Percentiles rank a stretch among this genome's conserved stretches.
Evolutionary conservation across 2,329 filamentous ascomycete genomes (phyloP).

Genomic region (Emericellopsis atlantica): DNA sequence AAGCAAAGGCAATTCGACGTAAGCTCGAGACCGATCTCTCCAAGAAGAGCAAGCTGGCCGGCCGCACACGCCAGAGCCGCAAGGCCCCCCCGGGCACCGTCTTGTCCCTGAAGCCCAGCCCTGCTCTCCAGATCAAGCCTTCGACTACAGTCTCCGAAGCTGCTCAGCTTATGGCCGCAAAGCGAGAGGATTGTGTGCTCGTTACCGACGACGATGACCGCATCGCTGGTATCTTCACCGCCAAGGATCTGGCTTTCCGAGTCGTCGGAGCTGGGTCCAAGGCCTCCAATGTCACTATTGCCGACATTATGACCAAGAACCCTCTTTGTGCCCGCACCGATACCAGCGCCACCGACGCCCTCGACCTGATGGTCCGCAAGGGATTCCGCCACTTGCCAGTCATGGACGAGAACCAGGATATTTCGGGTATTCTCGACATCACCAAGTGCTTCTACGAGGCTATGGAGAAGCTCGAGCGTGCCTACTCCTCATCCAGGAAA

Average conservation of each 20-base stretch:
- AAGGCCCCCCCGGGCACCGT: constrained; percentile 96
- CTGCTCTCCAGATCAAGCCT: constrained; percentile 95
- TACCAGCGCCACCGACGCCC: constrained; percentile 91
- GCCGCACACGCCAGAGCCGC: constrained; percentile 70
- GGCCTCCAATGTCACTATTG: constrained; percentile 80
- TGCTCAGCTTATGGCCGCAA: constrained; percentile 96
- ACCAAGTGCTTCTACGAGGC: constrained; percentile 99
- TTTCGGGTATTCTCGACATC: constrained; percentile 94
- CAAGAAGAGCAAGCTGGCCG: constrained; percentile 83
- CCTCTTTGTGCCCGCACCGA: constrained; percentile 94
- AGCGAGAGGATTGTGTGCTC: constrained; percentile 93
- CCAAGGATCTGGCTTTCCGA: constrained; percentile 94
- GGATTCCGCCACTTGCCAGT: constrained; percentile 95
- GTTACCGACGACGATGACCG: constrained; percentile 97
- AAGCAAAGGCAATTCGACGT: constrained; percentile 73
- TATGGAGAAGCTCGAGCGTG: constrained; percentile 98
- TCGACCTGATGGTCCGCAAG: constrained; percentile 97
- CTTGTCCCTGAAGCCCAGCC: constrained; percentile 86
- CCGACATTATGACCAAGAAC: constrained; percentile 99
- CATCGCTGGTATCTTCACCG: constrained; percentile 97
- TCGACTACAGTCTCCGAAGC: constrained; percentile 88
- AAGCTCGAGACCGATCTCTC: constrained; percentile 96
- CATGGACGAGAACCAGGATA: constrained; percentile 99
- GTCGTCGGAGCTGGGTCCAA: constrained; percentile 88
- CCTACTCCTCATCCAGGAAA: constrained; percentile 95